Base-by-base conservation (phyloP, 176 grass and related monocot species). In the Microstegium vimineum region DNA sequence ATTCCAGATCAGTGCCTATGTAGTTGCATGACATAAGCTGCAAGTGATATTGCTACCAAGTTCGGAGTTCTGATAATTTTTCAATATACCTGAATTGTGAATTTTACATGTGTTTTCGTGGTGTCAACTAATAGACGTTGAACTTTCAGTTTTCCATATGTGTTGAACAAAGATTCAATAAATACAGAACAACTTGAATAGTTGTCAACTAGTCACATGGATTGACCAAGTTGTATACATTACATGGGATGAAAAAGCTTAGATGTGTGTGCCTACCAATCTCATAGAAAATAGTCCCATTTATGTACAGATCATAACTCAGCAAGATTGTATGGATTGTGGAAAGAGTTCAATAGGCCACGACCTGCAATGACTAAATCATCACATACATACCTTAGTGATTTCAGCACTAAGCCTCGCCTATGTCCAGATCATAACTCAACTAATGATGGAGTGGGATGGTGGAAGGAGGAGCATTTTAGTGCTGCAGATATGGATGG, bases 391-490 rank as follows among this genome's bases (percentile, higher is more conserved):
- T 37, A 31, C 28, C 72, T 74, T 74, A 67, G 32, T 1, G 2
- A 69, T 57, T 35, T 88, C 18, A 87, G 43, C 78, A 62, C 42
- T 79, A 81, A 78, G 10, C 40, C 51, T 66, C 20, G 45, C 84
- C 75, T 71, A 40, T 89, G 68, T 81, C 10, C 83, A 99, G 93
- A 93, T 71, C 78, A 91, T 82, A 95, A 93, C 82, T 88, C 90
- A 80, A 88, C 87, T 12, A 88, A 93, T 85, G 85, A 99, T 75
- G 87, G 75, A 26, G 82, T 89, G 76, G 93, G 93, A 82, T 99
- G 96, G 96, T 99, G 93, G 96, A 93, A 91, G 78, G 89, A 93
- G 41, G 87, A 90, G 11, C 96, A 99, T 69, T 99, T 95, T 38
- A 93, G 63, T 91, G 86, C 93, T 51, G 88, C 96, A 51, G 93